Evolutionary conservation across 192 early-diverging fungal genomes (phyloP), one percentile per base, ranked within the genome.

Genomic region (Diversispora epigaea): DNA sequence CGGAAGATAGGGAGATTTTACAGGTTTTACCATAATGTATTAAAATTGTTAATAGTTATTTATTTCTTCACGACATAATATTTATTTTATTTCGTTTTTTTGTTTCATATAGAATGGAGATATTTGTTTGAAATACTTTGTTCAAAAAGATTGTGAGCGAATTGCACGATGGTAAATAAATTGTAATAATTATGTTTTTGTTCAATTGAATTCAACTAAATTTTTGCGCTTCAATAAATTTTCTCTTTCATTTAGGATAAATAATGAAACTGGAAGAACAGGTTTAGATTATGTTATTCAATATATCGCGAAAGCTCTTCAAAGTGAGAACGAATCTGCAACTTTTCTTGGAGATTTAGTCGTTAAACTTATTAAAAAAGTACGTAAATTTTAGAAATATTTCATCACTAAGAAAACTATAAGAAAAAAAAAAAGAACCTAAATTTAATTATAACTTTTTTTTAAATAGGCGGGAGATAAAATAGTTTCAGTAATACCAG

Each of bases 321-420:
- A 87, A 45, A 77, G 83, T 4, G 84, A 88, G 39, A 87, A 87
- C 40, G 95, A 99, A 78, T 93, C 92, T 0, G 89, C 91, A 0
- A 87, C 92, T 0, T 79, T 96, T 85, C 89, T 98, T 25, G 96
- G 96, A n/a, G 93, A 94, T 73, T 79, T 98, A 49, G 90, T 94
- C 44, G 87, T 86, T 19, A 95, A 93, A 73, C 77, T 98, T 58
- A 91, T 96, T 73, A 88, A 92, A 79, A 96, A 94, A 79, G 86
- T 85, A 80, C 75, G 73, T 32, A 11, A 74, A n/a, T 40, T 60
- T 71, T 66, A 50, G 14, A 32, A 32, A 32, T 32, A 32, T 32
- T 32, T 32, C 25, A 32, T 32, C 25, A 32, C 25, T 32, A 32
- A 32, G 25, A 32, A 32, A 32, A 32, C 25, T 32, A 32, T 32